phyloP scores from a whole-genome alignment of 2,329 filamentous ascomycete genomes.

The Dothiorella sarmentorum region DNA sequence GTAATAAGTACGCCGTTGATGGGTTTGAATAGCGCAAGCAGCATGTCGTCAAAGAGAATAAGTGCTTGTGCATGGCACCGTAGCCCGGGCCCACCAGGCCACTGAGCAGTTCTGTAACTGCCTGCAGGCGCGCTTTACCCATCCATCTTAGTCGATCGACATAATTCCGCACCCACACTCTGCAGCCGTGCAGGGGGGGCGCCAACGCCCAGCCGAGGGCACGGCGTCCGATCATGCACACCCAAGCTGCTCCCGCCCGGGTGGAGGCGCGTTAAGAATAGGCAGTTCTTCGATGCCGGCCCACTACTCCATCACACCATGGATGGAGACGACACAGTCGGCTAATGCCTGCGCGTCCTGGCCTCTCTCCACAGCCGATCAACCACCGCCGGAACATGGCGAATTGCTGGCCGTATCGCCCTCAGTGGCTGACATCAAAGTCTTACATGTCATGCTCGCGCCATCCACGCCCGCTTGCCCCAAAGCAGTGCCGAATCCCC shows the following conservation, averaged over 20 bases:
- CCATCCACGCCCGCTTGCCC: not conserved
- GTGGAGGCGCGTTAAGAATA: constrained; percentile 18
- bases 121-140: constrained; percentile 14
- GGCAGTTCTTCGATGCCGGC: constrained; percentile 10
- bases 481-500: not conserved
- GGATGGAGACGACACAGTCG: not conserved
- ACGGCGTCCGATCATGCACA: constrained; percentile 17
- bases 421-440: constrained; percentile 12
- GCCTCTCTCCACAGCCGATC: constrained; percentile 4
- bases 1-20: constrained; percentile 17
- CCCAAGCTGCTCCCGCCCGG: constrained; percentile 12
- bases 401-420: constrained; percentile 14
- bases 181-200: constrained; percentile 13
- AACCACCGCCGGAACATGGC: constrained; percentile 15
- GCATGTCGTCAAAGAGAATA: constrained; percentile 20
- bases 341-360: constrained; percentile 7
- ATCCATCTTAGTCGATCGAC: constrained; percentile 15
- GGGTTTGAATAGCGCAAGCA: constrained; percentile 19
- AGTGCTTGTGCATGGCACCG: constrained; percentile 18
- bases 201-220: constrained; percentile 7
- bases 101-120: constrained; percentile 18
- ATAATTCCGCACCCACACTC: constrained; percentile 15
- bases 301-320: constrained; percentile 1
- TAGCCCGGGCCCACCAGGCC: constrained; percentile 18
- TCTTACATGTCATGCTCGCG: constrained; percentile 15